A percentile compares a stretch with the other conserved stretches of the same genome.
These are phyloP conservation scores for Wickerhamiella bombiphila DNA, from an alignment of 805 yeast species.

Conservation along the genomic window DNA sequence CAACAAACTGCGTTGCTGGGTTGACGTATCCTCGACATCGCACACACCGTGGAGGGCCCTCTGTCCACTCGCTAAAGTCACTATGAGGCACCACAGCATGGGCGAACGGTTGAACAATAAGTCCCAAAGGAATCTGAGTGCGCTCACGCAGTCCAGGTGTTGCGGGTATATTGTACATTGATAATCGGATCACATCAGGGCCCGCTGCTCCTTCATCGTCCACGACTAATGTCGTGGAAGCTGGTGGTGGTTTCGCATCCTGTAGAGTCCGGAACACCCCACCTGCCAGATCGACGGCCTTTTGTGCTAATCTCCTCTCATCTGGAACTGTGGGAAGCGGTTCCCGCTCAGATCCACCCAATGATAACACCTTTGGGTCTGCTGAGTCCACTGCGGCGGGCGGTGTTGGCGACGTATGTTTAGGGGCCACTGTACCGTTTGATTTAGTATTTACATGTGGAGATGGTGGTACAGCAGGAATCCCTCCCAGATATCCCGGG, in stretches of 20 bases:
- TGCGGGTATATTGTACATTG: conserved; percentile 74
- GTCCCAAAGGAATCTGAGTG: conserved; percentile 67
- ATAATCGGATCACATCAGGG: conserved; percentile 60
- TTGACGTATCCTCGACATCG: conserved; percentile 86
- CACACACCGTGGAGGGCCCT: conserved; percentile 64
- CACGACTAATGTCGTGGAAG: conserved; percentile 54
- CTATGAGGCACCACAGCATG: conserved; percentile 52
- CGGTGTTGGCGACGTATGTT: neutral
- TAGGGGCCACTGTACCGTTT: neutral
- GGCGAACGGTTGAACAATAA: conserved; percentile 77
- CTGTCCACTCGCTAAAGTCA: conserved; percentile 29
- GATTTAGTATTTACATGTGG: too few relatives aligned
- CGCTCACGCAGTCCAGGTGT: conserved; percentile 52
- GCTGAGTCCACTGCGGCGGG: neutral
- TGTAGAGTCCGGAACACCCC: conserved; percentile 53
- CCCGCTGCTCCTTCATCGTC: conserved; percentile 76
- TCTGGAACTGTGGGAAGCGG: conserved; percentile 17
- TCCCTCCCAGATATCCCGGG: too few relatives aligned
- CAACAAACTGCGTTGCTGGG: conserved; percentile 57
- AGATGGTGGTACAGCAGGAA: too few relatives aligned
- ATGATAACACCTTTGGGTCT: conserved; percentile 6
- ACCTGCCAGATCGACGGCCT: conserved; percentile 22
- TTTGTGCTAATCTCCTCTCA: conserved; percentile 17
- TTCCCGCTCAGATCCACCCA: conserved; percentile 13
- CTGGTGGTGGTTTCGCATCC: conserved; percentile 69